Conservation (phyloP, 2,329 filamentous ascomycete genomes). For the Cryphonectria radicalis region DNA sequence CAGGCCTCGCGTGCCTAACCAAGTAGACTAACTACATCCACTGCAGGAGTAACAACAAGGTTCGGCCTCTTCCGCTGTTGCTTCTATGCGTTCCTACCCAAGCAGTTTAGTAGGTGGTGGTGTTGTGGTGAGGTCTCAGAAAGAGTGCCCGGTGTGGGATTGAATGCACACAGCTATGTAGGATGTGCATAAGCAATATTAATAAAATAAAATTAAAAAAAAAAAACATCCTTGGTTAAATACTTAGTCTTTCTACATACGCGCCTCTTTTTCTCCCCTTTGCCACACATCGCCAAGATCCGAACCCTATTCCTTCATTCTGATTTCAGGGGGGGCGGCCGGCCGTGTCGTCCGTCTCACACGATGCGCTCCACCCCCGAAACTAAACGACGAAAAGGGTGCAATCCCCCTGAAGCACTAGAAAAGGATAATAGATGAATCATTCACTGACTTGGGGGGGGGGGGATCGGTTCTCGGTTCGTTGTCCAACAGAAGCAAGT, state of each 20-base stretch:
- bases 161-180: not conserved
- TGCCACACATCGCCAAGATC: not conserved
- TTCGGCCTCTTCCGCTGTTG: not conserved
- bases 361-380: not conserved
- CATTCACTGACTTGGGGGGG: not conserved
- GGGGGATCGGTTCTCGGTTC: not conserved
- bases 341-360: not conserved
- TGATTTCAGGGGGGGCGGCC: not conserved
- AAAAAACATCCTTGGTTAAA: not conserved
- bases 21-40: not conserved
- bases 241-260: not conserved
- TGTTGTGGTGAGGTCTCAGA: not conserved
- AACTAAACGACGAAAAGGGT: not conserved
- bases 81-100: not conserved
- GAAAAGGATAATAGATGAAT: not conserved
- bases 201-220: no score
- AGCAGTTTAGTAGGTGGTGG: not conserved
- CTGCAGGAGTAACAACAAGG: not conserved
- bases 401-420: not conserved
- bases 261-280: not conserved
- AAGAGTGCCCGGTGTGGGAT: not conserved
- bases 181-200: not conserved
- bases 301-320: not conserved
- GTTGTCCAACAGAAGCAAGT: not conserved
- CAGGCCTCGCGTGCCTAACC: not conserved